Conservation (phyloP, 208 protist genomes). For the Acanthamoeba royreba region DNA sequence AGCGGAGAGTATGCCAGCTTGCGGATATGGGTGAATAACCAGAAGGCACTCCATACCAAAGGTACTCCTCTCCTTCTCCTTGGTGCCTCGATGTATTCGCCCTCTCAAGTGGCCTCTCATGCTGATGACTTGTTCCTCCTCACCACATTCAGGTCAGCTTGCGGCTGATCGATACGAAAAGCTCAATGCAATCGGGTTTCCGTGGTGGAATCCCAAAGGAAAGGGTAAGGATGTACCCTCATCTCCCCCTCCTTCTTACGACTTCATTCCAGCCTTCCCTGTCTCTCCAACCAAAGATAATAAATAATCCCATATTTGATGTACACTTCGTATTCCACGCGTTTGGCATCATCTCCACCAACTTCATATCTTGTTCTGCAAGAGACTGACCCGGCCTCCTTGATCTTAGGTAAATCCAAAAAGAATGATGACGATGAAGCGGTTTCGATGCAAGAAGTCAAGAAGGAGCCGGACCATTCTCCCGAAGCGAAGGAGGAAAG, state of each 20-base stretch:
- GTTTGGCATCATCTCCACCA: too few species aligned
- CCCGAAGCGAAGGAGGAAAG: neutral
- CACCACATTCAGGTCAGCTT: neutral
- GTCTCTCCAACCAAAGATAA: neutral
- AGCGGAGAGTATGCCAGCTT: neutral
- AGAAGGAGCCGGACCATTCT: neutral
- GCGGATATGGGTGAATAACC: slow-evolving; percentile 18
- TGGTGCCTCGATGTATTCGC: too few species aligned
- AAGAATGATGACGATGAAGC: neutral
- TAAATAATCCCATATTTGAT: too few species aligned
- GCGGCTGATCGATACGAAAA: neutral
- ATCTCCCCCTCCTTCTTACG: too few species aligned
- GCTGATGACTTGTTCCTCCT: neutral
- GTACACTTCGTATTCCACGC: too few species aligned
- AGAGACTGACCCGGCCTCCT: too few species aligned
- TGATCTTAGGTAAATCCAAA: neutral
- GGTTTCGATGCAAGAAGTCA: neutral
- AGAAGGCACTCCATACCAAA: slow-evolving; percentile 30
- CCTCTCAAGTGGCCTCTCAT: too few species aligned
- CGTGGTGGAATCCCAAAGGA: slow-evolving; percentile 1
- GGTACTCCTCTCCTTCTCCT: neutral
- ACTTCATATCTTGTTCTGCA: too few species aligned
- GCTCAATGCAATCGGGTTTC: neutral
- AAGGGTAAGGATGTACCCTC: neutral
- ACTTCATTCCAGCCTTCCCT: neutral